Percentiles rank a stretch among this genome's conserved stretches.
Evolutionary conservation across 202 grass and related monocot genomes (phyloP).

Genomic region (Zizania palustris): DNA sequence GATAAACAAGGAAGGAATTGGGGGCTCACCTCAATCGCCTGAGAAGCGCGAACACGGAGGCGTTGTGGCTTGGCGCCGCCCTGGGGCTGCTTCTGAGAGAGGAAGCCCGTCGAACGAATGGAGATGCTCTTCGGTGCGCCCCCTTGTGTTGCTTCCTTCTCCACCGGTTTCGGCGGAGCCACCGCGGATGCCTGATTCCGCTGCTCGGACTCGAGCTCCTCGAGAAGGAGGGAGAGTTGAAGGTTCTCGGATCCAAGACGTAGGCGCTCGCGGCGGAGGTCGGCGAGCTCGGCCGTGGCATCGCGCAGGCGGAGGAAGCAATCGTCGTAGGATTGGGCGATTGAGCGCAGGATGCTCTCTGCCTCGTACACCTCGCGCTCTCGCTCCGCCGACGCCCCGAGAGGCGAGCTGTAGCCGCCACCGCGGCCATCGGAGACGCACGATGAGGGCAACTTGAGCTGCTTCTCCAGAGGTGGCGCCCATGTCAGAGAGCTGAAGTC

Average conservation of each 20-base stretch:
- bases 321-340: conserved; percentile 63
- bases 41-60: conserved; percentile 54
- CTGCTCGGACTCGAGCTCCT: conserved; percentile 53
- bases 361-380: conserved; percentile 41
- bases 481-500: background rate
- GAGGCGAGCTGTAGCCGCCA: conserved; percentile 20
- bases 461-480: no score
- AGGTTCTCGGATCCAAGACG: conserved; percentile 56
- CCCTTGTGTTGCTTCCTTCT: conserved; percentile 39
- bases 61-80: conserved; percentile 48
- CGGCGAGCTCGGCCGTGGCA: conserved; percentile 47
- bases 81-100: conserved; percentile 34
- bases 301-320: conserved; percentile 57
- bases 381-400: conserved; percentile 27
- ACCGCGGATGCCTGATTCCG: conserved; percentile 39
- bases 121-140: conserved; percentile 67
- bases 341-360: conserved; percentile 56
- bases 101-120: conserved; percentile 56
- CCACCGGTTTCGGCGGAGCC: conserved; percentile 31
- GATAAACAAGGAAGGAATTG: conserved; percentile 30
- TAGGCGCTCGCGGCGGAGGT: conserved; percentile 61
- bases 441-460: no score
- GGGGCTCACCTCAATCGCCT: conserved; percentile 48
- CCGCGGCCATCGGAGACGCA: background rate
- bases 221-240: conserved; percentile 58